These are phyloP conservation scores for Aspergillus fumigatiaffinis DNA, from an alignment of 2,329 filamentous ascomycete genomes.

Conservation along the genomic window DNA sequence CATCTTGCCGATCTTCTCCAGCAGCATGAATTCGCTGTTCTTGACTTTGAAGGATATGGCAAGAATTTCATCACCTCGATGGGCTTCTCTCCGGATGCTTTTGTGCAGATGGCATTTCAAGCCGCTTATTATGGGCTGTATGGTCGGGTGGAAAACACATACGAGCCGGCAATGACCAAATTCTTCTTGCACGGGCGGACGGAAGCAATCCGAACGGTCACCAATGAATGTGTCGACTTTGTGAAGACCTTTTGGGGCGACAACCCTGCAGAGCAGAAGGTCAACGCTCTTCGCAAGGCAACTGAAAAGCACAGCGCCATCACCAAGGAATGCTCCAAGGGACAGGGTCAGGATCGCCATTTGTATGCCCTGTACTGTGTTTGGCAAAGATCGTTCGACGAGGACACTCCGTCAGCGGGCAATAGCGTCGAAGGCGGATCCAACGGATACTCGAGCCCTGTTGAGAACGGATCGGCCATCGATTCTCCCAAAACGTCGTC, in stretches of 20 bases:
- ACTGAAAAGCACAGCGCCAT: slow-evolving; percentile 75
- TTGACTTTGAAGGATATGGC: slow-evolving; percentile 85
- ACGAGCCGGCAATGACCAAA: slow-evolving; percentile 99
- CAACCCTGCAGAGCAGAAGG: slow-evolving; percentile 74
- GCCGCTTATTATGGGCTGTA: slow-evolving; percentile 97
- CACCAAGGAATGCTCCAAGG: slow-evolving; percentile 83
- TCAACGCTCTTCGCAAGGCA: slow-evolving; percentile 78
- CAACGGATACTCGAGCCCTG: slow-evolving; percentile 62
- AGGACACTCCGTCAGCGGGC: slow-evolving; percentile 55
- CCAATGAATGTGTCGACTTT: slow-evolving; percentile 78
- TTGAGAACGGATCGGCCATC: slow-evolving; percentile 26
- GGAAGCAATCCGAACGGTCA: slow-evolving; percentile 85
- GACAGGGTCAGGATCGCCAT: slow-evolving; percentile 86
- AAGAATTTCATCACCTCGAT: slow-evolving; percentile 98
- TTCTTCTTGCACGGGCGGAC: slow-evolving; percentile 88
- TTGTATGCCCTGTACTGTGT: slow-evolving; percentile 91
- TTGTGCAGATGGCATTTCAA: slow-evolving; percentile 98
- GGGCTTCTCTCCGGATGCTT: slow-evolving; percentile 95
- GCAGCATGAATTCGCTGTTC: slow-evolving; percentile 91
- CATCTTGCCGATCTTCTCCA: slow-evolving; percentile 89
- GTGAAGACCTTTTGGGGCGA: slow-evolving; percentile 94
- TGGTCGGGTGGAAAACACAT: slow-evolving; percentile 87
- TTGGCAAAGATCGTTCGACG: slow-evolving; percentile 86
- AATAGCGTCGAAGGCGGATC: slow-evolving; percentile 49
- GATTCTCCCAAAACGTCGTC: slow-evolving; percentile 32